Evolutionary conservation across 257 asterid species (phyloP).

Genomic region (Linderniella brevidens): DNA sequence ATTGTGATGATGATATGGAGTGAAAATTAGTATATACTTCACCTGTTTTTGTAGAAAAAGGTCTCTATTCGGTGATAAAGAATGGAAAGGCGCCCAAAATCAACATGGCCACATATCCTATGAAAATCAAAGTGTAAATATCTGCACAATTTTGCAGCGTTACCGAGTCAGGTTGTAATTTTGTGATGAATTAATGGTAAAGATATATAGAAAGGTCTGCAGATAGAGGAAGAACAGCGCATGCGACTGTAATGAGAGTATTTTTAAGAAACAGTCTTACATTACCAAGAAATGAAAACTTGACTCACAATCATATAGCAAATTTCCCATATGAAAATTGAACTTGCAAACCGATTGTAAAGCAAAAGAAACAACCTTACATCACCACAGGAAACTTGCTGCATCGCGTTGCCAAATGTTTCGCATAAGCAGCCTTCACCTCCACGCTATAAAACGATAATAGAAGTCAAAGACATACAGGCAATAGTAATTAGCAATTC

Average conservation of each 20-base stretch:
- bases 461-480: not conserved
- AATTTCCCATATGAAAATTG: too few relatives aligned
- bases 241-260: too few relatives aligned
- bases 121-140: slow-evolving; percentile 94
- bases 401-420: slow-evolving; percentile 48
- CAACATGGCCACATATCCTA: slow-evolving; percentile 71
- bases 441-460: slow-evolving; percentile 37
- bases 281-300: slow-evolving; percentile 5
- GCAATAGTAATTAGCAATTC: not conserved
- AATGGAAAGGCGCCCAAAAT: slow-evolving; percentile 71
- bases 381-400: slow-evolving; percentile 40
- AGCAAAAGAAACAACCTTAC: slow-evolving; percentile 36
- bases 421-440: slow-evolving; percentile 75
- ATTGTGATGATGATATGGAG: too few relatives aligned
- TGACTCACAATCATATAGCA: not conserved
- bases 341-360: too few relatives aligned
- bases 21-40: not conserved
- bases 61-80: slow-evolving; percentile 68
- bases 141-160: slow-evolving; percentile 20
- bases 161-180: too few relatives aligned
- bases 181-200: too few relatives aligned
- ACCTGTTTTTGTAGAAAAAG: slow-evolving; percentile 66
- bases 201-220: too few relatives aligned
- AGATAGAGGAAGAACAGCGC: too few relatives aligned
- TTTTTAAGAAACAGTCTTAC: not conserved